These are phyloP conservation scores for Yarrowia galli DNA, from an alignment of 1,139 yeast genomes.

Conservation along the genomic window DNA sequence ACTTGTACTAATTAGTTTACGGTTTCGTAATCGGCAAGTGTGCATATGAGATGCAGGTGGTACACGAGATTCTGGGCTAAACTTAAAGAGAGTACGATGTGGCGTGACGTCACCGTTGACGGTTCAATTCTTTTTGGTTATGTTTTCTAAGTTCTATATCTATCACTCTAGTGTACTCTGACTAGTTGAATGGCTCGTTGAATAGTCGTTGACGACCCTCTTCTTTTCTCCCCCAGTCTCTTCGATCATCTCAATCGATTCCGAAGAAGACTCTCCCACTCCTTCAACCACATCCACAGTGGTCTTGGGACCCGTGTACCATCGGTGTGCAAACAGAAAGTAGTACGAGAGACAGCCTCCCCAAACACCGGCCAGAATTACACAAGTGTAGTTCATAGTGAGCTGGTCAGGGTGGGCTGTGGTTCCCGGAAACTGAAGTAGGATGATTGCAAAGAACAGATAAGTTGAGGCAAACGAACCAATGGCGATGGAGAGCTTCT, in stretches of 20 bases:
- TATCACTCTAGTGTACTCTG: neutral
- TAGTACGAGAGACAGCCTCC: conserved; percentile 60
- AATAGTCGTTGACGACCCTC: neutral
- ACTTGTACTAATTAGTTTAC: too few relatives aligned
- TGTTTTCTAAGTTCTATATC: neutral
- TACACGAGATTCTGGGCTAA: too few relatives aligned
- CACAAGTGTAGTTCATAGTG: conserved; percentile 68
- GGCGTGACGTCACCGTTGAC: too few relatives aligned
- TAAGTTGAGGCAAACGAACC: conserved; percentile 45
- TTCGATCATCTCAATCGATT: neutral
- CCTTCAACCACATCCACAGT: conserved; percentile 17
- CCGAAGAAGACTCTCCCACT: conserved; percentile 2
- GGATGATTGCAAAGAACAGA: conserved; percentile 64
- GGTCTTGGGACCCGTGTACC: conserved; percentile 67
- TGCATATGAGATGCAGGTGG: too few relatives aligned
- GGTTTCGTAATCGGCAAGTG: too few relatives aligned
- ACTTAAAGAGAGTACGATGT: too few relatives aligned
- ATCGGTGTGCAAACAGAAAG: conserved; percentile 61
- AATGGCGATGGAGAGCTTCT: conserved; percentile 53
- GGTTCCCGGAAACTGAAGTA: conserved; percentile 63
- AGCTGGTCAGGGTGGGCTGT: conserved; percentile 58
- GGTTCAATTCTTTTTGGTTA: too few relatives aligned
- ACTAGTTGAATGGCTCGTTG: neutral
- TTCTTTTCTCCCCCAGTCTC: neutral
- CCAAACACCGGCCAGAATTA: conserved; percentile 70